These are phyloP conservation scores for Nigrograna mackinnonii DNA, from an alignment of 2,329 filamentous ascomycete genomes.

Conservation along the genomic window DNA sequence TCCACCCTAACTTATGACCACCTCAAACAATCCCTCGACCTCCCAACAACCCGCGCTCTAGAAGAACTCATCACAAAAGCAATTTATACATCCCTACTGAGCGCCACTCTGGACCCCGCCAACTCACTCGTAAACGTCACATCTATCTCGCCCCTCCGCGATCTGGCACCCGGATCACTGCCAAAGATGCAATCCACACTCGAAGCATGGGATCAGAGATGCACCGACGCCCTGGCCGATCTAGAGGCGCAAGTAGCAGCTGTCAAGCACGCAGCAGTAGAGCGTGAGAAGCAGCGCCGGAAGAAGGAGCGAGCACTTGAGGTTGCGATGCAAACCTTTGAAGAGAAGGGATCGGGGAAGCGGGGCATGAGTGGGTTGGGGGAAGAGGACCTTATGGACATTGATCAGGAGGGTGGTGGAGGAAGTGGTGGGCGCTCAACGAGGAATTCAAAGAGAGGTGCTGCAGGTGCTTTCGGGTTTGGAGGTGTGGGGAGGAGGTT, in stretches of 20 bases:
- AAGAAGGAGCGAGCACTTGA: constrained; percentile 47
- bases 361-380: constrained; percentile 19
- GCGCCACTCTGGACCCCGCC: constrained; percentile 80
- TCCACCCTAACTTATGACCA: constrained; percentile 69
- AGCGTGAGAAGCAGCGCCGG: constrained; percentile 45
- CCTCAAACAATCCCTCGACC: constrained; percentile 68
- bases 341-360: constrained; percentile 32
- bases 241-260: constrained; percentile 75
- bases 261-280: constrained; percentile 57
- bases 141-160: constrained; percentile 82
- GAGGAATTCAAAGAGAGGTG: constrained; percentile 34
- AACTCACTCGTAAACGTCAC: constrained; percentile 75
- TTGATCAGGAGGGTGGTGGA: constrained; percentile 37
- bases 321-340: constrained; percentile 20
- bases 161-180: constrained; percentile 76
- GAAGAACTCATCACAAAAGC: constrained; percentile 86
- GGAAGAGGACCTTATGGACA: constrained; percentile 40
- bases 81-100: constrained; percentile 82
- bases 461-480: constrained; percentile 24
- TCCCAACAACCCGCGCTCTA: constrained; percentile 69
- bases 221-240: constrained; percentile 70
- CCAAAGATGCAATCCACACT: constrained; percentile 70
- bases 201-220: constrained; percentile 76
- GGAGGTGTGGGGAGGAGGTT: constrained; percentile 29
- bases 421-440: constrained; percentile 23